phyloP scores from a whole-genome alignment of 2,329 filamentous ascomycete genomes.

The Pseudogymnoascus sp. region DNA sequence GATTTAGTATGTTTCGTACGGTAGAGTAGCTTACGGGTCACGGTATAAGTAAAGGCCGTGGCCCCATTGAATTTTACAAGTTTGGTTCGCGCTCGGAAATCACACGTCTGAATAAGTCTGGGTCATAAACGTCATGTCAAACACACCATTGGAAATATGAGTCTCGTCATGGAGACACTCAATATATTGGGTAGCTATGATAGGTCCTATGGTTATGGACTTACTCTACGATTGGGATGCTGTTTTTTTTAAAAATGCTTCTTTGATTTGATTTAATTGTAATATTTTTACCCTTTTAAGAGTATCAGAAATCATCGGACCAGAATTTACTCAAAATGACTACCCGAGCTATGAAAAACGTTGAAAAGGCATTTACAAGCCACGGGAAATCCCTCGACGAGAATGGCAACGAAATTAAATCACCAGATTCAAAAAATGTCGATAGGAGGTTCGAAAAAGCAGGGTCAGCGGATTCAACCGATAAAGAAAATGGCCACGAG shows the following conservation, averaged over 20 bases:
- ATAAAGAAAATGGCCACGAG: neutral
- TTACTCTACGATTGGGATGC: neutral
- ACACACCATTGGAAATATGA: neutral
- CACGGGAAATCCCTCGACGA: neutral
- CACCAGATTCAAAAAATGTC: neutral
- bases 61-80: too few species aligned
- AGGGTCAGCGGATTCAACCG: neutral
- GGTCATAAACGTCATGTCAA: neutral
- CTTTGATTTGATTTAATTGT: neutral
- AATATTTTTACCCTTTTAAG: neutral
- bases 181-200: neutral
- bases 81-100: too few species aligned
- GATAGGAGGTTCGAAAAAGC: neutral
- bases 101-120: neutral
- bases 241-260: neutral
- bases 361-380: slow-evolving; percentile 1
- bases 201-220: neutral
- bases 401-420: neutral
- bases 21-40: too few species aligned
- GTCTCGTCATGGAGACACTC: neutral
- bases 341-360: neutral
- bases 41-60: too few species aligned
- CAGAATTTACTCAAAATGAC: neutral
- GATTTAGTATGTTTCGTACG: too few species aligned
- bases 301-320: neutral